Conservation (phyloP, 352 stramenopile species). For the Globisporangium middletonii region DNA sequence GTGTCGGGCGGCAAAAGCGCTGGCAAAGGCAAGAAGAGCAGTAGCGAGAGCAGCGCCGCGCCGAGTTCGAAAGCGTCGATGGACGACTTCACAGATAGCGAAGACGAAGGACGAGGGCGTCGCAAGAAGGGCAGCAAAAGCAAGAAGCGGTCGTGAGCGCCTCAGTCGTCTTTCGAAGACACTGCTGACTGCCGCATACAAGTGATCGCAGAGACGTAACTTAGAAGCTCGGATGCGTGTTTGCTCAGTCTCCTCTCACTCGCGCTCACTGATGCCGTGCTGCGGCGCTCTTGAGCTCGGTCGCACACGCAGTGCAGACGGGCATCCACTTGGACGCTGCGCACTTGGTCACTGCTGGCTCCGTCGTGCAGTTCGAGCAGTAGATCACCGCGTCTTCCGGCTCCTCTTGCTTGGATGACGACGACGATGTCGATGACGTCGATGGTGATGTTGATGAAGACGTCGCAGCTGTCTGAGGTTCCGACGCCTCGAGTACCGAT, state of each 20-base stretch:
- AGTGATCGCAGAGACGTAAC: constrained; percentile 5
- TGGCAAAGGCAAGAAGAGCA: constrained; percentile 25
- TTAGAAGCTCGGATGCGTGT: constrained; percentile 3
- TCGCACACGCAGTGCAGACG: constrained; percentile 56
- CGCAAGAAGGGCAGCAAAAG: constrained; percentile 13
- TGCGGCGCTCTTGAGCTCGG: constrained; percentile 29
- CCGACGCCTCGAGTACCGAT: background rate
- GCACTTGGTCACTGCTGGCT: constrained; percentile 67
- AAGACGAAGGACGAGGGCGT: constrained; percentile 8
- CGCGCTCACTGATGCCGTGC: constrained; percentile 11
- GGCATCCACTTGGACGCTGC: constrained; percentile 84
- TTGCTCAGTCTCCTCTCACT: background rate
- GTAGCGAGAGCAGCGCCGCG: background rate
- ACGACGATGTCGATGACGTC: background rate
- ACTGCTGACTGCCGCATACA: background rate
- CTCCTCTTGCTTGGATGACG: constrained; percentile 12
- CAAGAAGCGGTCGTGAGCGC: constrained; percentile 11
- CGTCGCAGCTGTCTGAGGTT: background rate
- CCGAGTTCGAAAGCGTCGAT: background rate
- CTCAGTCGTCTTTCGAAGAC: background rate
- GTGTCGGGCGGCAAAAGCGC: constrained; percentile 37
- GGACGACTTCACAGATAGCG: constrained; percentile 8
- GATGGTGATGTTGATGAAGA: constrained; percentile 1
- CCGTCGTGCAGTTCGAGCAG: constrained; percentile 52
- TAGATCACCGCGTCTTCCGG: constrained; percentile 40